These are phyloP conservation scores for Globisporangium middletonii DNA, from an alignment of 352 stramenopile genomes.

Conservation along the genomic window DNA sequence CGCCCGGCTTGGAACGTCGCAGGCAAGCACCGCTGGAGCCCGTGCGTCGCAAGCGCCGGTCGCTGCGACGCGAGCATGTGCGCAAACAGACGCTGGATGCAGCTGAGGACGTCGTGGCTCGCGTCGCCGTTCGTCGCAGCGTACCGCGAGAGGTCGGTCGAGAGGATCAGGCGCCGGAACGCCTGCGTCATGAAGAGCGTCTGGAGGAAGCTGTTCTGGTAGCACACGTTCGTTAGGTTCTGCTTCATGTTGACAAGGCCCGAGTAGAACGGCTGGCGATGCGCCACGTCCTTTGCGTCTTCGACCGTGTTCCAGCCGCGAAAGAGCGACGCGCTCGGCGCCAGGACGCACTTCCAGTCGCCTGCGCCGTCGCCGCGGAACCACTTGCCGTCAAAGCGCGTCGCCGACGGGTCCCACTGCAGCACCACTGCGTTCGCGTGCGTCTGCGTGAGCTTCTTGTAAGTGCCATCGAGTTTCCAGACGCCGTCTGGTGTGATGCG, in stretches of 20 bases:
- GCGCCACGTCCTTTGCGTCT: conserved; percentile 23
- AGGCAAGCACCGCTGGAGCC: conserved; percentile 64
- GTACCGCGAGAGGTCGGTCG: conserved; percentile 39
- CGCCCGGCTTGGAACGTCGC: conserved; percentile 72
- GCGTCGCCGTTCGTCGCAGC: conserved; percentile 12
- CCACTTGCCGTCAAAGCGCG: conserved; percentile 80
- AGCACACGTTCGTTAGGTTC: conserved; percentile 87
- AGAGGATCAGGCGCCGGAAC: conserved; percentile 73
- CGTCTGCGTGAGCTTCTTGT: conserved; percentile 60
- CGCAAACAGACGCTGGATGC: conserved; percentile 70
- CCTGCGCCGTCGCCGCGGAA: conserved; percentile 78
- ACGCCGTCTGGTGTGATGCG: conserved; percentile 34
- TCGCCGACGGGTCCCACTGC: conserved; percentile 45
- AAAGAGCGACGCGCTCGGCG: conserved; percentile 49
- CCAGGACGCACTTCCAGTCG: conserved; percentile 67
- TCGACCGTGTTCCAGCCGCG: conserved; percentile 47
- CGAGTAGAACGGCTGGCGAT: conserved; percentile 68
- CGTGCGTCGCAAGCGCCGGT: conserved; percentile 57
- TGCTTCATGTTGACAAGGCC: conserved; percentile 89
- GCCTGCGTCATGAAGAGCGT: conserved; percentile 83
- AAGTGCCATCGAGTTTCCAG: conserved; percentile 67
- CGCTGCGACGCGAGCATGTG: conserved; percentile 66
- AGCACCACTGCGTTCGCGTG: conserved; percentile 69
- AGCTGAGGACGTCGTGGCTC: conserved; percentile 37
- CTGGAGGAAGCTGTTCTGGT: conserved; percentile 89